Evolutionary conservation across 495 filamentous ascomycete species (phyloP).

Genomic region (Letharia columbiana): DNA sequence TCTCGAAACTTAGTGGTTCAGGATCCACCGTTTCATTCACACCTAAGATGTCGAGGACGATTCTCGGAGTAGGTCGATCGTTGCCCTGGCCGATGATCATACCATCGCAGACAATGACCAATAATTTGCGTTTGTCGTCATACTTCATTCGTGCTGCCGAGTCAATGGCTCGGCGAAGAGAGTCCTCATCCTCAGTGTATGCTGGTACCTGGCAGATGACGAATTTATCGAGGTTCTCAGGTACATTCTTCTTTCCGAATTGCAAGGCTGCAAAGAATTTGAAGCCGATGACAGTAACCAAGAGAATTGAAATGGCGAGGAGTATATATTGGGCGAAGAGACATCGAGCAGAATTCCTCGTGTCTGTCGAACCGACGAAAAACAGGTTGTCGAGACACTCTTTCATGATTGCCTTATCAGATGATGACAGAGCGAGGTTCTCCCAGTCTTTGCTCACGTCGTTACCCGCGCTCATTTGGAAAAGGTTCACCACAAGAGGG

Average conservation of each 20-base stretch:
- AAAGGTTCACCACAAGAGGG: slow-evolving; percentile 60
- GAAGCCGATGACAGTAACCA: slow-evolving; percentile 76
- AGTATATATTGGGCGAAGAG: slow-evolving; percentile 86
- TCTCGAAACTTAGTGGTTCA: slow-evolving; percentile 96
- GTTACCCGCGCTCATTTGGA: slow-evolving; percentile 62
- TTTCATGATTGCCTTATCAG: slow-evolving; percentile 58
- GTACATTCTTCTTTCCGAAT: slow-evolving; percentile 81
- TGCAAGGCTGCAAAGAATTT: slow-evolving; percentile 97
- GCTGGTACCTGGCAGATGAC: slow-evolving; percentile 95
- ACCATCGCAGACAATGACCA: slow-evolving; percentile 91
- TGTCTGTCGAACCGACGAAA: slow-evolving; percentile 87
- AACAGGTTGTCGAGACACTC: slow-evolving; percentile 91
- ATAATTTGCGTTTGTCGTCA: slow-evolving; percentile 94
- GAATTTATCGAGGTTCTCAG: slow-evolving; percentile 96
- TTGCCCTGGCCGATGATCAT: slow-evolving; percentile 99
- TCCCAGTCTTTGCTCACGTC: slow-evolving; percentile 84
- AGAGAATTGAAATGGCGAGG: slow-evolving; percentile 76
- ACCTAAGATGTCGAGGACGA: slow-evolving; percentile 94
- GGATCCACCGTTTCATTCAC: slow-evolving; percentile 90
- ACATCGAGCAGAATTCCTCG: slow-evolving; percentile 77
- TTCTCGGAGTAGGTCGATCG: slow-evolving; percentile 87
- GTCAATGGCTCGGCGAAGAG: slow-evolving; percentile 90
- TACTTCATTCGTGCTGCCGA: slow-evolving; percentile 93
- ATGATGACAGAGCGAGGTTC: slow-evolving; percentile 47
- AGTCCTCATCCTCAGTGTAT: slow-evolving; percentile 98